A percentile compares a stretch with the other conserved stretches of the same genome.
These are phyloP conservation scores for Dictyostelium intermedium DNA, from an alignment of 78 protist species.

Conservation along the genomic window DNA sequence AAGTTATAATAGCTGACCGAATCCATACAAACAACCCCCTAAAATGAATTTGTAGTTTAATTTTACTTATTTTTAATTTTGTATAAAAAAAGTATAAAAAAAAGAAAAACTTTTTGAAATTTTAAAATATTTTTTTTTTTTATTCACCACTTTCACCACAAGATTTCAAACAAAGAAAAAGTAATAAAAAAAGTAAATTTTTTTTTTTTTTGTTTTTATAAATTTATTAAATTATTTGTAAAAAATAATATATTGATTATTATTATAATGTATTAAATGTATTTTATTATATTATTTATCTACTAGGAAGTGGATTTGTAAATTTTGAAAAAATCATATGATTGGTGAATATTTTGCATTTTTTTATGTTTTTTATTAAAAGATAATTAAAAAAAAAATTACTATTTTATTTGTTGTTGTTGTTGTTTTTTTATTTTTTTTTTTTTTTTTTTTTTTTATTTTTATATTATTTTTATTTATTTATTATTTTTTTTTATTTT, in stretches of 20 bases:
- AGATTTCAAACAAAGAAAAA: too few species aligned
- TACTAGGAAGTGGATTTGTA: too few species aligned
- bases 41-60: neutral
- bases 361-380: neutral
- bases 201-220: neutral
- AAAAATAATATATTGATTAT: neutral
- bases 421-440: neutral
- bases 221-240: neutral
- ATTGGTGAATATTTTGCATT: neutral
- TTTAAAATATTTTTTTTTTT: neutral
- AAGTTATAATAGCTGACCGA: neutral
- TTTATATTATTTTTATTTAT: too few species aligned
- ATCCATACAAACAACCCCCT: neutral
- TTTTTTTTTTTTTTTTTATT: too few species aligned
- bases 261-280: neutral
- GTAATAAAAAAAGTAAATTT: too few species aligned
- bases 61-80: neutral
- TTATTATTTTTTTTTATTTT: too few species aligned
- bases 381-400: too few species aligned
- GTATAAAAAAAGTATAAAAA: too few species aligned
- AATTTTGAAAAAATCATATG: too few species aligned
- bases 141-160: neutral
- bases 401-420: too few species aligned
- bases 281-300: neutral
- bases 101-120: neutral